Evolutionary conservation across 768 basidiomycete genomes (phyloP).

Genomic region (Termitomyces sp.): DNA sequence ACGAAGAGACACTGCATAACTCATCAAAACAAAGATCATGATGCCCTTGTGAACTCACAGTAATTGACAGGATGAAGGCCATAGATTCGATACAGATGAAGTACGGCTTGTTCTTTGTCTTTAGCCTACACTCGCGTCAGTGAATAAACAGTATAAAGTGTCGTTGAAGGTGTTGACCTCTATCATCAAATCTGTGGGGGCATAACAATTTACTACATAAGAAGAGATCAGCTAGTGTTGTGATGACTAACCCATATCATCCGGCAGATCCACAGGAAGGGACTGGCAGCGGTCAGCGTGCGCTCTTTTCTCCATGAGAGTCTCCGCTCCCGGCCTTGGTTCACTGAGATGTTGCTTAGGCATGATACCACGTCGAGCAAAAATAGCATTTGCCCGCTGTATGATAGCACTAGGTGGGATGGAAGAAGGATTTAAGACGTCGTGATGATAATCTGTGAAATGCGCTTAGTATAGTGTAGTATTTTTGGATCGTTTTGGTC

Average conservation of each 20-base stretch:
- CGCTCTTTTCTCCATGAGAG: constrained; percentile 80
- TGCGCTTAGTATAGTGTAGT: constrained; percentile 11
- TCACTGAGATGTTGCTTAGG: constrained; percentile 94
- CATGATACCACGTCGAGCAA: constrained; percentile 67
- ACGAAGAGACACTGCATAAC: constrained; percentile 32
- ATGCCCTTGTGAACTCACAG: constrained; percentile 27
- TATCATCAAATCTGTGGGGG: constrained; percentile 71
- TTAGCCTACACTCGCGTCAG: constrained; percentile 44
- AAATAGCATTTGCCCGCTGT: constrained; percentile 68
- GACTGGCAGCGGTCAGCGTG: constrained; percentile 78
- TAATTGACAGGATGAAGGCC: constrained; percentile 57
- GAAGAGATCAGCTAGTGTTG: constrained; percentile 1
- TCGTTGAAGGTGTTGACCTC: constrained; percentile 35
- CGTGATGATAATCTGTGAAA: constrained; percentile 70
- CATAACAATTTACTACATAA: constrained; percentile 11
- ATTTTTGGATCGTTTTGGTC: constrained; percentile 22
- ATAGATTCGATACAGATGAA: constrained; percentile 80
- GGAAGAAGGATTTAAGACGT: constrained; percentile 59
- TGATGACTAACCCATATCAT: constrained; percentile 51
- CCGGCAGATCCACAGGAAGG: constrained; percentile 58
- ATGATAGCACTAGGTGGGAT: constrained; percentile 63
- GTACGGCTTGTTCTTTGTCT: constrained; percentile 91
- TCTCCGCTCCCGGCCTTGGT: constrained; percentile 77
- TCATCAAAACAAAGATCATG: background rate
- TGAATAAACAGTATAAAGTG: background rate